Percentiles rank a stretch among this genome's conserved stretches.
Conservation (phyloP, 495 filamentous ascomycete species). For the Chaetomium fimeti region DNA sequence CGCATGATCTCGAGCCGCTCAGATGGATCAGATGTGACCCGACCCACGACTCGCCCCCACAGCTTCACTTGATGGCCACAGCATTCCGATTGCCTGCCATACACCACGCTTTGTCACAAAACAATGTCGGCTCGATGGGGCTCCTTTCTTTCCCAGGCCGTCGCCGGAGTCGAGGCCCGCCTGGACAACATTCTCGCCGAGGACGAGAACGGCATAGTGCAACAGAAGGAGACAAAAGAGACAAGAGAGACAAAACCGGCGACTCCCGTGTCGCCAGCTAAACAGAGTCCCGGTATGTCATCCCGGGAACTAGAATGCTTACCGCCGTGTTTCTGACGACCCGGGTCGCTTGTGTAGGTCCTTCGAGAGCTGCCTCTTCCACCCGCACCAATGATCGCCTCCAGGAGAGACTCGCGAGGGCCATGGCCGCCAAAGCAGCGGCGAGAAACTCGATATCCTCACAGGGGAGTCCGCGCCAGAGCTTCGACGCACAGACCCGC, state of each 20-base stretch:
- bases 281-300: slow-evolving; percentile 33
- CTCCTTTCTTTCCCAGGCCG: slow-evolving; percentile 84
- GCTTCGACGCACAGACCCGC: slow-evolving; percentile 34
- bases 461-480: slow-evolving; percentile 36
- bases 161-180: slow-evolving; percentile 89
- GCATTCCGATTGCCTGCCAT: background rate
- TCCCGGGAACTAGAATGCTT: background rate
- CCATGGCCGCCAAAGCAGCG: slow-evolving; percentile 49
- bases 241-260: slow-evolving; percentile 30
- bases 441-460: slow-evolving; percentile 29
- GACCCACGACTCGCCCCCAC: background rate
- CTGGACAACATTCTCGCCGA: slow-evolving; percentile 91
- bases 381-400: slow-evolving; percentile 68
- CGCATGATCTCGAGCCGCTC: slow-evolving; percentile 3
- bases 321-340: slow-evolving; percentile 21
- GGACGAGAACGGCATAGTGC: slow-evolving; percentile 50
- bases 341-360: slow-evolving; percentile 29
- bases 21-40: slow-evolving; percentile 14
- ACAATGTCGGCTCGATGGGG: slow-evolving; percentile 61
- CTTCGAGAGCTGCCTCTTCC: slow-evolving; percentile 54
- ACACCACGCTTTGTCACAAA: slow-evolving; percentile 3
- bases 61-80: slow-evolving; percentile 20
- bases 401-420: slow-evolving; percentile 78
- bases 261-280: slow-evolving; percentile 33
- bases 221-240: slow-evolving; percentile 35